These are phyloP conservation scores for Rhodotorula taiwanensis DNA, from an alignment of 768 basidiomycete genomes.

Conservation along the genomic window DNA sequence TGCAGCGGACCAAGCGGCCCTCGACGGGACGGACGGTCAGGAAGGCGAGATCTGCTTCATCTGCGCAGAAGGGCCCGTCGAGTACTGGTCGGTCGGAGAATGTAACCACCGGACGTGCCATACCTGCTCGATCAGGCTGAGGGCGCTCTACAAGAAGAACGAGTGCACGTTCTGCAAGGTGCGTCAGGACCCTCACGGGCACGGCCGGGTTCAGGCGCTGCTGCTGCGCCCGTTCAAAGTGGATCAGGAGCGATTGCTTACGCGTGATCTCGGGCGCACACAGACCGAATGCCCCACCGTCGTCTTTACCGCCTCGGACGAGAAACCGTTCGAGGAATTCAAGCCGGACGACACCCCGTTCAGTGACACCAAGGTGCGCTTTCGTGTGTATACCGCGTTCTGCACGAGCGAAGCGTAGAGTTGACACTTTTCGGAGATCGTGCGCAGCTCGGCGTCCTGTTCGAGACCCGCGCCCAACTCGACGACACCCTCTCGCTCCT, in stretches of 20 bases:
- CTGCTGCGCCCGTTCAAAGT: too few relatives aligned
- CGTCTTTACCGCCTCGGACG: slow-evolving; percentile 25
- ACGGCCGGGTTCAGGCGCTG: too few relatives aligned
- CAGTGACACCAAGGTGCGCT: slow-evolving; percentile 34
- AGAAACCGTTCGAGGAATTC: slow-evolving; percentile 25
- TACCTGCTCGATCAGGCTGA: slow-evolving; percentile 76
- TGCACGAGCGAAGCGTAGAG: background rate
- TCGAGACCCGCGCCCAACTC: slow-evolving; percentile 90
- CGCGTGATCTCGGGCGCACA: slow-evolving; percentile 30
- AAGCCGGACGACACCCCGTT: slow-evolving; percentile 32
- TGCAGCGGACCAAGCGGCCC: slow-evolving; percentile 5
- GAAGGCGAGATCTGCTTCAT: slow-evolving; percentile 63
- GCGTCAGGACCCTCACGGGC: too few relatives aligned
- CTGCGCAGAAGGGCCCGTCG: slow-evolving; percentile 79
- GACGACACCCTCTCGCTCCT: slow-evolving; percentile 84
- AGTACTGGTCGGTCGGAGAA: slow-evolving; percentile 76
- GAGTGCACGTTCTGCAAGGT: slow-evolving; percentile 98
- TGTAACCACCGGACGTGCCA: slow-evolving; percentile 96
- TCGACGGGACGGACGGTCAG: slow-evolving; percentile 14
- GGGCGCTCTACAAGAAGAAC: slow-evolving; percentile 85
- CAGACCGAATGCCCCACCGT: slow-evolving; percentile 34
- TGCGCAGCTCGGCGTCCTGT: slow-evolving; percentile 63
- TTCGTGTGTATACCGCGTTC: too few relatives aligned
- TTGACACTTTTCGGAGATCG: background rate
- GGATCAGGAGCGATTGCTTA: too few relatives aligned